Base-by-base conservation (phyloP, 2,329 filamentous ascomycete species). In the Ophiostoma triangulosporum region DNA sequence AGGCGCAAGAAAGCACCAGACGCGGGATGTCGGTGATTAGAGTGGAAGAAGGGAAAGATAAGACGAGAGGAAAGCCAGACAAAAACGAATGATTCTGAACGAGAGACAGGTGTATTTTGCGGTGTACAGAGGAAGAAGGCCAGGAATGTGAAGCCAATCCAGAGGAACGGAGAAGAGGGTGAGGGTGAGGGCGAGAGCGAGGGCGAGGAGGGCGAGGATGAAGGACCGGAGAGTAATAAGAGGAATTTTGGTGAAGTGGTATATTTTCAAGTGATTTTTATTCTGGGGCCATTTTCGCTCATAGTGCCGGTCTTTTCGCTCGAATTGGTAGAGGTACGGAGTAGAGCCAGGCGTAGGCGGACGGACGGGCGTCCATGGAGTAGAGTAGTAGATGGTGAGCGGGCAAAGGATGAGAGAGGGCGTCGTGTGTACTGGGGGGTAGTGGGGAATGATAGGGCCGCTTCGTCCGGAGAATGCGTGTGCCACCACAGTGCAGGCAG, bases 401-500 rank as follows among this genome's bases (percentile, higher is more conserved):
- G 31, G 54, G 32, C 43, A 31, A 52, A 43, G 33, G 35, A 54
- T 49, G 50, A 51, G 45, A n/a, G 38, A 45, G 38, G 33, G 22
- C 27, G 48, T 55, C 45, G 56, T 55, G 55, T 29, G 46, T 48
- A 56, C 54, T 54, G 35, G 49, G 40, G 50, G 52, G 40, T 20
- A 54, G 51, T 48, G 53, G 35, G 48, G 53, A 55, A 54, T 53
- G 55, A 58, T 54, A 58, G 52, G 55, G 56, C 57, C 50, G 54
- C 56, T 56, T 56, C 57, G 52, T 56, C 57, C 58, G 56, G 60
- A 61, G 57, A 60, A 60, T 60, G 58, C 24, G 46, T 48, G 46
- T 48, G 46, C 27, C 46, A 48, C 46, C 15, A 32, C 6, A 48
- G 46, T 12, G 36, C 43, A n/a, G n/a, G 43, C 51, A 48, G 12